Evolutionary conservation across 1,284 basidiomycete genomes (phyloP).

Genomic region (Leccinum idahoense): DNA sequence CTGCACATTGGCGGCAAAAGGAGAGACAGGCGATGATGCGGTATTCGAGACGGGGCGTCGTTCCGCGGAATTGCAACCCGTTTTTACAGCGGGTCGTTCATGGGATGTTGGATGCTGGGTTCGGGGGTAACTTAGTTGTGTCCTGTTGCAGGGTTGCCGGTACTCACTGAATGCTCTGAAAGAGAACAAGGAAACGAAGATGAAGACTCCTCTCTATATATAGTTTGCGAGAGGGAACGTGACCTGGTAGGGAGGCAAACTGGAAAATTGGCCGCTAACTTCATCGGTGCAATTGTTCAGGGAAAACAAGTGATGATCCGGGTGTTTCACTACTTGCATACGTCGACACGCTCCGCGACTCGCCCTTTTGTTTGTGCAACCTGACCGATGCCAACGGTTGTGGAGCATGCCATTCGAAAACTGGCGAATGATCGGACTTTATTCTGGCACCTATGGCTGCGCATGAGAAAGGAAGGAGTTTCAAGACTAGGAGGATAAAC

Average conservation of each 20-base stretch:
- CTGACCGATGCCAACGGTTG: background rate
- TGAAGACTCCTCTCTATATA: background rate
- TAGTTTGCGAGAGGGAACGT: background rate
- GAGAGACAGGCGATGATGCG: constrained; percentile 22
- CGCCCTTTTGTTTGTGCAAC: background rate
- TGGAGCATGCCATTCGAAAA: background rate
- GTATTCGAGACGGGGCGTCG: constrained; percentile 25
- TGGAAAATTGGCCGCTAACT: background rate
- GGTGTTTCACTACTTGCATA: background rate
- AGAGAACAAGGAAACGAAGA: background rate
- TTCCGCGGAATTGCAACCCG: constrained; percentile 31
- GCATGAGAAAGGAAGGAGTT: background rate
- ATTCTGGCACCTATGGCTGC: background rate
- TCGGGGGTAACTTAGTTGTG: constrained; percentile 9
- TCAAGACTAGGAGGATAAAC: background rate
- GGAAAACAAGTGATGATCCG: background rate
- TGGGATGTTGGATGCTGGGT: constrained; percentile 43
- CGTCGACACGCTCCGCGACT: background rate
- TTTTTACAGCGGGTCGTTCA: constrained; percentile 41
- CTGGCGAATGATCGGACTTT: background rate
- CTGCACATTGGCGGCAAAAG: constrained; percentile 29
- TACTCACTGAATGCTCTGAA: background rate
- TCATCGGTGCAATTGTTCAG: background rate
- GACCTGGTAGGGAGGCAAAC: background rate
- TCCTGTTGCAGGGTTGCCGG: background rate